These are phyloP conservation scores for Croton laevigatus DNA, from an alignment of 441 rosid species.

Conservation along the genomic window DNA sequence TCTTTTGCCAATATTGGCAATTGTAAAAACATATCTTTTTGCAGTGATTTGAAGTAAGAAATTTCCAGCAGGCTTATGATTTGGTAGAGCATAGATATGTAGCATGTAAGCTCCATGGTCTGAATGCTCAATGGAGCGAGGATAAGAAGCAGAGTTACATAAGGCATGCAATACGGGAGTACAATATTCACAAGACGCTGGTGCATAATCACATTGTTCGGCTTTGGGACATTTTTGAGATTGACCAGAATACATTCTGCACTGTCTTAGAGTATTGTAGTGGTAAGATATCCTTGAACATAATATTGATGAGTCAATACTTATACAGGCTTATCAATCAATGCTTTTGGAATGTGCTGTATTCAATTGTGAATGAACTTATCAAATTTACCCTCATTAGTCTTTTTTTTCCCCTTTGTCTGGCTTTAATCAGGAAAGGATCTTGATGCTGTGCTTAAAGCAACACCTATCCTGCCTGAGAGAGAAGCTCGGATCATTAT, in stretches of 20 bases:
- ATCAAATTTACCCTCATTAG: conserved; percentile 14
- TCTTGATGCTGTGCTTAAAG: conserved; percentile 96
- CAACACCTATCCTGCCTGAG: conserved; percentile 87
- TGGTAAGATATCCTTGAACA: conserved; percentile 44
- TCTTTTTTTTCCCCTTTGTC: conserved; percentile 10
- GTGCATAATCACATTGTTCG: conserved; percentile 98
- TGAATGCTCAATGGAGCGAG: conserved; percentile 99
- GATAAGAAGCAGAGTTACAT: conserved; percentile 98
- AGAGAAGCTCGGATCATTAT: conserved; percentile 92
- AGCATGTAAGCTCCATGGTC: conserved; percentile 98
- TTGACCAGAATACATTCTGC: conserved; percentile 97
- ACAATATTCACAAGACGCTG: conserved; percentile 94
- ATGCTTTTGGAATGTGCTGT: conserved; percentile 3
- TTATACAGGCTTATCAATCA: conserved; percentile 8
- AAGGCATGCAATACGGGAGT: conserved; percentile 92
- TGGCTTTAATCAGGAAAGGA: conserved; percentile 74
- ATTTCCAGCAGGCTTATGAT: conserved; percentile 96
- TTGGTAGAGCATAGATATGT: conserved; percentile 96
- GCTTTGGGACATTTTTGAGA: conserved; percentile 98
- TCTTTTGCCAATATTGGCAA: conserved; percentile 57
- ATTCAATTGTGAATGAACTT: conserved; percentile 5
- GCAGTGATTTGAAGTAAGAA: conserved; percentile 67
- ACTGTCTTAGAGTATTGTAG: conserved; percentile 97
- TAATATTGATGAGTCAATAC: conserved; percentile 10
- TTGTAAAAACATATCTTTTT: conserved; percentile 50